These are phyloP conservation scores for Stereocaulon alpinum DNA, from an alignment of 495 filamentous ascomycete genomes.

Conservation along the genomic window DNA sequence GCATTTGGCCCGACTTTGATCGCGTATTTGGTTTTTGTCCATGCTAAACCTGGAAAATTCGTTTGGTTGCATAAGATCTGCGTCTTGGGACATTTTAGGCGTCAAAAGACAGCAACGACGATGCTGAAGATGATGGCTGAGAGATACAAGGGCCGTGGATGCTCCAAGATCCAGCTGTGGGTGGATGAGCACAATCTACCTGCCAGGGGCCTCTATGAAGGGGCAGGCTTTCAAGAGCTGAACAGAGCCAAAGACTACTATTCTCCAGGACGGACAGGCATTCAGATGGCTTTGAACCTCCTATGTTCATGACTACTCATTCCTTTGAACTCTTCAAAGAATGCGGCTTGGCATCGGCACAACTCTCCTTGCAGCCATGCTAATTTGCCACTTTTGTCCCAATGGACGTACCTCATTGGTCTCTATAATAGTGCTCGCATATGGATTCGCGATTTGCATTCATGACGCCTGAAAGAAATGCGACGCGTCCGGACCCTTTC, in stretches of 20 bases:
- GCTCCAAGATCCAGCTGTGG: conserved; percentile 48
- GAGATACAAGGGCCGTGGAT: conserved; percentile 42
- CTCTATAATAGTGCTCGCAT: background rate
- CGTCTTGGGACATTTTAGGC: conserved; percentile 40
- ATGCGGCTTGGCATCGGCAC: conserved; percentile 1
- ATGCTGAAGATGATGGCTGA: conserved; percentile 39
- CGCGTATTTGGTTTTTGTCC: conserved; percentile 47
- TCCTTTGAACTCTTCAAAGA: conserved; percentile 5
- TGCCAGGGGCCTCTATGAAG: conserved; percentile 41
- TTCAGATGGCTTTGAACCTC: conserved; percentile 44
- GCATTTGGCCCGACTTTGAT: conserved; percentile 22
- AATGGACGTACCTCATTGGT: background rate
- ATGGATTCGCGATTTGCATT: conserved; percentile 8
- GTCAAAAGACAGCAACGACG: conserved; percentile 42
- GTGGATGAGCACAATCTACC: conserved; percentile 45
- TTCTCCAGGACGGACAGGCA: conserved; percentile 42
- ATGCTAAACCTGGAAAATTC: conserved; percentile 34
- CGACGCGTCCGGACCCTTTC: conserved; percentile 6
- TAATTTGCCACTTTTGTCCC: background rate
- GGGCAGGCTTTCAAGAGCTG: conserved; percentile 41
- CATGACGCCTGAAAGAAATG: conserved; percentile 2
- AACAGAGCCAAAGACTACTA: conserved; percentile 48
- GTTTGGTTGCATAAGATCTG: conserved; percentile 51
- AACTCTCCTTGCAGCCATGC: conserved; percentile 11
- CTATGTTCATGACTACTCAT: conserved; percentile 8